Base-by-base conservation (phyloP, 2,329 filamentous ascomycete species). In the Eutypa lata region DNA sequence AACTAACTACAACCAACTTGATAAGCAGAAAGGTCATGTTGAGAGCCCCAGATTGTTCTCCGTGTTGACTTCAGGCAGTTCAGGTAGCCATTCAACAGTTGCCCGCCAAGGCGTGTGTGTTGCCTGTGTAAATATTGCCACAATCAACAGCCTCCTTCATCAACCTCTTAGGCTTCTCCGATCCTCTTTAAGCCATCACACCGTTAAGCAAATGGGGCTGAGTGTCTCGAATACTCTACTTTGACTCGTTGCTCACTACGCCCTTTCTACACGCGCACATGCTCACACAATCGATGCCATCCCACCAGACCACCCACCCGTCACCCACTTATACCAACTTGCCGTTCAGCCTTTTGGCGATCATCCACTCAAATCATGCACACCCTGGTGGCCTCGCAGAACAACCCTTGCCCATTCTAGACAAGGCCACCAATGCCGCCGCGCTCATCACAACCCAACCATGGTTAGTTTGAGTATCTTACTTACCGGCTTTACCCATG, bases 311-410 rank as follows among this genome's bases (percentile, higher is more conserved):
- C 10, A 42, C 38, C 18, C 4, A 18, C 13, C 13, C 5, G 7
- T 16, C 16, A 38, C 35, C 13, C n/a, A 38, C 35, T 38, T 38
- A 38, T 16, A 18, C 13, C 7, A 38, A 28, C 38, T 19, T 45
- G 42, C 42, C 42, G 22, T 28, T 18, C 22, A 45, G 42, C 22
- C 21, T 45, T 26, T 21, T 24, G 22, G 21, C n/a, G 13, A 45
- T 26, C 22, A 45, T 45, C 42, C 42, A 45, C 42, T 45, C 42
- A 45, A 26, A 45, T 45, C 42, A 45, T 45, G 21, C 42, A 45
- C 42, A 45, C 42, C 42, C 22, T 26, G 42, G 42, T 26, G 42
- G 42, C 42, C 42, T 45, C 42, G 42, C 42, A 45, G 42, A 14
- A 13, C 5, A 22, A 45, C 42, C 42, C 42, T 26, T 45, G 42